These are phyloP conservation scores for Lizanozyma gosingica DNA, from an alignment of 1,139 yeast genomes.

Conservation along the genomic window DNA sequence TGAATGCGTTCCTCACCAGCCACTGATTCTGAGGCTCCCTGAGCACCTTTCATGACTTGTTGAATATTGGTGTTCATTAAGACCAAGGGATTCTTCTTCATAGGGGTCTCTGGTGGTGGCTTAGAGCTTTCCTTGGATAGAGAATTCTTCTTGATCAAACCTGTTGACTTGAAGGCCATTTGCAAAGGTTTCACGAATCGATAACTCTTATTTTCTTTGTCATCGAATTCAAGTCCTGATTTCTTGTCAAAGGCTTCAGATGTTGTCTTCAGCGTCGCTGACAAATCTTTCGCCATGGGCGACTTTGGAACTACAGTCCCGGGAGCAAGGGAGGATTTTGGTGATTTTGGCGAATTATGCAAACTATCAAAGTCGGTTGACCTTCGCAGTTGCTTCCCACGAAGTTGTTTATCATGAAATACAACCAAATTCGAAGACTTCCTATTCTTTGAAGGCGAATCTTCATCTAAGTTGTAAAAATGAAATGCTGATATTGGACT, in stretches of 20 bases:
- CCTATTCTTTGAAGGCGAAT: constrained; percentile 29
- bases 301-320: constrained; percentile 1
- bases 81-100: constrained; percentile 51
- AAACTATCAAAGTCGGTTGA: constrained; percentile 4
- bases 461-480: constrained; percentile 15
- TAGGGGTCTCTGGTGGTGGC: constrained; percentile 73
- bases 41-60: constrained; percentile 8
- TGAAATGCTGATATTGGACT: constrained; percentile 8
- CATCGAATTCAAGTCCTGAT: constrained; percentile 12
- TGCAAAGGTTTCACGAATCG: constrained; percentile 76
- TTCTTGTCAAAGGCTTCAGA: constrained; percentile 4
- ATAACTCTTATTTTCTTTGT: constrained; percentile 35
- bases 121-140: constrained; percentile 23
- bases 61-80: constrained; percentile 1
- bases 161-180: constrained; percentile 74
- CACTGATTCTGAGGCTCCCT: constrained; percentile 4
- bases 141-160: constrained; percentile 63
- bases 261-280: constrained; percentile 11
- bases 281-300: constrained; percentile 3
- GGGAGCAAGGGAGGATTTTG: constrained; percentile 9
- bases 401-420: not conserved
- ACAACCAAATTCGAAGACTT: constrained; percentile 15
- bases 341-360: constrained; percentile 11
- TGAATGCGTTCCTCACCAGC: not conserved
- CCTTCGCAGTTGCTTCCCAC: constrained; percentile 1